Conservation (phyloP, 2,329 filamentous ascomycete genomes). For the Epichloe coenophiala region DNA sequence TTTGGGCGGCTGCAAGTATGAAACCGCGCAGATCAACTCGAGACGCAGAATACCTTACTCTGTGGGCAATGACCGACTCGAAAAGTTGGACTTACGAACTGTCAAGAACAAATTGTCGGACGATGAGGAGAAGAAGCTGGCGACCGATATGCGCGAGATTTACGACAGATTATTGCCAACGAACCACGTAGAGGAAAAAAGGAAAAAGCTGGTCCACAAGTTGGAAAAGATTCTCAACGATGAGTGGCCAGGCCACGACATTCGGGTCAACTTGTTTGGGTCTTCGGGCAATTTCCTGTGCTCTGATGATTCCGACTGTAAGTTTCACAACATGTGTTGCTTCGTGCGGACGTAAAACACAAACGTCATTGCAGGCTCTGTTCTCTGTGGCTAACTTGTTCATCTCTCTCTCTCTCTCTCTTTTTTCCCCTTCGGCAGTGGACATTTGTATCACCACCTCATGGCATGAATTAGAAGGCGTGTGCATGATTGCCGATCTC, state of each 20-base stretch:
- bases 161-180: slow-evolving; percentile 80
- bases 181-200: slow-evolving; percentile 60
- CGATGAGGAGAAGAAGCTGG: slow-evolving; percentile 62
- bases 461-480: slow-evolving; percentile 74
- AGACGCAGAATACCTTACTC: slow-evolving; percentile 86
- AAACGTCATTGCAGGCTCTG: background rate
- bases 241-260: slow-evolving; percentile 83
- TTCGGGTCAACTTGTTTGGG: slow-evolving; percentile 89
- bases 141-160: slow-evolving; percentile 70
- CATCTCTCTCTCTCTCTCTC: too few relatives aligned
- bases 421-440: slow-evolving; percentile 37
- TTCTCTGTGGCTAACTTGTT: slow-evolving; percentile 5
- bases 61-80: slow-evolving; percentile 66
- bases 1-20: slow-evolving; percentile 64
- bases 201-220: slow-evolving; percentile 69
- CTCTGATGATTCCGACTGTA: slow-evolving; percentile 92
- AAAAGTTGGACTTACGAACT: slow-evolving; percentile 56
- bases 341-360: background rate
- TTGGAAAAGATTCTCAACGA: slow-evolving; percentile 77
- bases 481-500: slow-evolving; percentile 80
- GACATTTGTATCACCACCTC: slow-evolving; percentile 95
- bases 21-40: slow-evolving; percentile 70
- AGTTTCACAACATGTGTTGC: slow-evolving; percentile 17
- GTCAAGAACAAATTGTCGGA: slow-evolving; percentile 57
- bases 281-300: slow-evolving; percentile 92